phyloP scores from a whole-genome alignment of 208 protist species.

The Trypanosomatidae sp. region DNA sequence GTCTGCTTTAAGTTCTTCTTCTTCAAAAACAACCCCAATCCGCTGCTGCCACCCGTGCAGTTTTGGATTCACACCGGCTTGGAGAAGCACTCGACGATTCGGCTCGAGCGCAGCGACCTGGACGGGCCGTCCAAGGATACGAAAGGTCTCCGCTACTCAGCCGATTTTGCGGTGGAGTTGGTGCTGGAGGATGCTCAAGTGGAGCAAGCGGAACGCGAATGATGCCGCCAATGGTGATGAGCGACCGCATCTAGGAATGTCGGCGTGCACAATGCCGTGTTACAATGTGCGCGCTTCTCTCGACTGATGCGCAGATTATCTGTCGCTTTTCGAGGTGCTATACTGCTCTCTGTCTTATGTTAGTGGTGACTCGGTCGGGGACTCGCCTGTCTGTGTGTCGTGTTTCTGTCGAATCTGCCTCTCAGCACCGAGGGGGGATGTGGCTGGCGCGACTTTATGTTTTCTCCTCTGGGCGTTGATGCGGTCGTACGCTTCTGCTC shows the following conservation, averaged over 20 bases:
- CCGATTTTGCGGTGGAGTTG: constrained; percentile 54
- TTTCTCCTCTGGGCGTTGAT: background rate
- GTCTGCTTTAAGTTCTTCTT: constrained; percentile 75
- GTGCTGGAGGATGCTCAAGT: constrained; percentile 32
- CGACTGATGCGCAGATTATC: background rate
- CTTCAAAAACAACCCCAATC: constrained; percentile 61
- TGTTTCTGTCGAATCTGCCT: background rate
- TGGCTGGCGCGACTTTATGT: background rate
- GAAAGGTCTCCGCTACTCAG: constrained; percentile 60
- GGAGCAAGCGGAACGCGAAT: constrained; percentile 7
- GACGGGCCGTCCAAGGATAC: constrained; percentile 81
- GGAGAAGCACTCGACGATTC: constrained; percentile 30
- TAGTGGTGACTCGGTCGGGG: background rate
- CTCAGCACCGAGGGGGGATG: background rate
- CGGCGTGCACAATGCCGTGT: background rate
- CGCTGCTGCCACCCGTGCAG: constrained; percentile 66
- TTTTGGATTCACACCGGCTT: constrained; percentile 80
- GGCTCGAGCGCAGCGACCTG: constrained; percentile 37
- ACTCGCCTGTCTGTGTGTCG: background rate
- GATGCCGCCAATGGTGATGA: background rate
- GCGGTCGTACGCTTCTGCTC: background rate
- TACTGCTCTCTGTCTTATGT: background rate
- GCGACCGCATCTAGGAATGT: background rate
- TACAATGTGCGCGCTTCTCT: background rate
- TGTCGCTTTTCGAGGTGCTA: background rate